Base-by-base conservation (phyloP, 2,329 filamentous ascomycete species). In the Monosporascus sp. region DNA sequence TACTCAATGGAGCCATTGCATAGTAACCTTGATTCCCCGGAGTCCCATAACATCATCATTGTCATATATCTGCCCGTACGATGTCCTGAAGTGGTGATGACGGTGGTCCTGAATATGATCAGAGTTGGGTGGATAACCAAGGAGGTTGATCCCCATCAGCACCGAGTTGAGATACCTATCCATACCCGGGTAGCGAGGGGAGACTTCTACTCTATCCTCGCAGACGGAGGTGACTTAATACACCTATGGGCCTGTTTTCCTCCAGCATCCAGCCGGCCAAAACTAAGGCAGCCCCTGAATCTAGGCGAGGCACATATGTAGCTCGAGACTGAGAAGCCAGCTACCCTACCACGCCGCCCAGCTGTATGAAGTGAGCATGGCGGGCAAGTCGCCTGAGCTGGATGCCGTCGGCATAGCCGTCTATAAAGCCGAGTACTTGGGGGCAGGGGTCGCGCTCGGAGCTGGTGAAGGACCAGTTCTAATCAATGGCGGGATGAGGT, bases 381-480 rank as follows among this genome's bases (percentile, higher is more conserved):
- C 72, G 2, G 82, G 85, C 53, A 58, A 70, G 7, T 75, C 72
- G 0, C 75, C 85, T 41, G 76, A 75, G 1, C 77, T 76, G 49
- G 75, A 82, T 41, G 76, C 79, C 0, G 72, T 89, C 1, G 86
- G 85, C 0, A 77, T 87, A 1, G 83, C 83, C 41, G 81, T 82
- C 60, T 85, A 89, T 68, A 85, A 81, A 58, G 86, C 85, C 38
- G 90, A 90, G 69, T 89, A 88, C 59, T 64, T 89, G 62, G 85
- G 84, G 2, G 83, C 82, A 0, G 84, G 87, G 64, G 81, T 82
- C 3, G 82, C 83, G 0, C 86, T 84, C 56, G 75, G 72, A 39
- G 81, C 83, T 2, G 86, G 82, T 59, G 83, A 87, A 68, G 72
- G 80, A 46, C 81, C 81, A 0, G 77, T 86, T 1, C 63, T 86